These are phyloP conservation scores for Amanita thiersii DNA, from an alignment of 768 basidiomycete species.

Conservation along the genomic window DNA sequence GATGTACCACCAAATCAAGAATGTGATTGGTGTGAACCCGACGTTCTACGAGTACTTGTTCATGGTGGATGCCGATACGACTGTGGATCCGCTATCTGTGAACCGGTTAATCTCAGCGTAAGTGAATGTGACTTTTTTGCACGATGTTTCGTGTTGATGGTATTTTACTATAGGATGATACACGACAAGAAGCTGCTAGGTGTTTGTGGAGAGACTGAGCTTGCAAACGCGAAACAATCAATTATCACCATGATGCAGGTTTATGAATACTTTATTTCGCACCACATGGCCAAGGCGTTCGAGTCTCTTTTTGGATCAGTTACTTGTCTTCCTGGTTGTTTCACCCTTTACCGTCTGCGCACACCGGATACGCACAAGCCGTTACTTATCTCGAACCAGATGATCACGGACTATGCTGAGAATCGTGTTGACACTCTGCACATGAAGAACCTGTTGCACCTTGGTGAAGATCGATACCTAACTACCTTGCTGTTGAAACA, in stretches of 20 bases:
- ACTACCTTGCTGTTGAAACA: slow-evolving; percentile 94
- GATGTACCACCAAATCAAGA: slow-evolving; percentile 99
- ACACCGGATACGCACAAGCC: slow-evolving; percentile 96
- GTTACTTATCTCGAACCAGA: slow-evolving; percentile 81
- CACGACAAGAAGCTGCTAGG: slow-evolving; percentile 93
- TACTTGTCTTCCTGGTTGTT: slow-evolving; percentile 98
- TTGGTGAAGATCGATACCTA: slow-evolving; percentile 98
- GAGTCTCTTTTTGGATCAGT: slow-evolving; percentile 96
- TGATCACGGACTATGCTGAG: slow-evolving; percentile 90
- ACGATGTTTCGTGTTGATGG: slow-evolving; percentile 3
- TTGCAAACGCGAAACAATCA: slow-evolving; percentile 92
- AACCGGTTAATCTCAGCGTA: slow-evolving; percentile 92
- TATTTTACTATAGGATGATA: slow-evolving; percentile 64
- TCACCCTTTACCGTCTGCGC: slow-evolving; percentile 92
- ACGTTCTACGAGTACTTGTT: slow-evolving; percentile 96
- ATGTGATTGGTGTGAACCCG: slow-evolving; percentile 98
- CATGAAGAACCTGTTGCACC: slow-evolving; percentile 96
- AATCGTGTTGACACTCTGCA: slow-evolving; percentile 96
- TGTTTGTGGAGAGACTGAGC: slow-evolving; percentile 90
- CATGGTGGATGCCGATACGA: slow-evolving; percentile 93
- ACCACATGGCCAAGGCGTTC: slow-evolving; percentile 98
- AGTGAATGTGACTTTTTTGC: slow-evolving; percentile 22
- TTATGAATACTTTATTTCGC: slow-evolving; percentile 98
- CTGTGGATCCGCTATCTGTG: slow-evolving; percentile 78
- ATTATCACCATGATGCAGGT: slow-evolving; percentile 99